Evolutionary conservation across 805 yeast genomes (phyloP), one percentile per base, ranked within the genome.

Genomic region (Monosporozyma yasuniensis): DNA sequence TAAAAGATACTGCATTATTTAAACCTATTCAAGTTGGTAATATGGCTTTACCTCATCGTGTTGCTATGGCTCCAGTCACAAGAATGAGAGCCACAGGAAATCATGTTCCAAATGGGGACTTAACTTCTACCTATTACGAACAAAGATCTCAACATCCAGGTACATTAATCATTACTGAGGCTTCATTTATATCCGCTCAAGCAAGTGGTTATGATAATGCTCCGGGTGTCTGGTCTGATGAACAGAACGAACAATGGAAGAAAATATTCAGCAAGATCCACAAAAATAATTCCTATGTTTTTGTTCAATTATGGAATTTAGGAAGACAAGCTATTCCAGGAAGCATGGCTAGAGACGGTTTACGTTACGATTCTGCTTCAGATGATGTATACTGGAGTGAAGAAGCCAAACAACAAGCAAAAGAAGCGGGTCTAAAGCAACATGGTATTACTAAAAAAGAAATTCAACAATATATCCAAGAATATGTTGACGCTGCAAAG

Each of bases 181-280:
- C 8, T 25, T 25, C 8, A 25, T 25, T 25, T 25, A 8, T 25
- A n/a, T 8, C 27, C 27, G 27, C 27, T n/a, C 66, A 60, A 49
- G 63, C 67, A 35, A 76, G 81, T 44, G 68, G 76, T 16, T 71
- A 68, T 50, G 62, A 61, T 14, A 50, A 61, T 30, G 75, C 69
- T 4, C 83, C 85, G 19, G 80, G 81, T 56, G 71, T 80, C 47
- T 73, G 70, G 65, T 71, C 66, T 27, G 72, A 73, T 5, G 64
- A 67, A 25, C 85, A 80, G 54, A 19, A 68, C 14, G 55, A 56
- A 21, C 73, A 71, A 1, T 80, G 84, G 81, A 70, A 68, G 52
- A 63, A 67, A 50, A 69, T 80, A 49, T 70, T 70, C 47, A 71
- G 73, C 27, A 68, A 63, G 27, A 74, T 80, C 42, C 86, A 81